Percentiles rank a stretch among this genome's conserved stretches.
These are phyloP conservation scores for Xylariaceae sp. DNA, from an alignment of 2,329 filamentous ascomycete genomes.

Conservation along the genomic window DNA sequence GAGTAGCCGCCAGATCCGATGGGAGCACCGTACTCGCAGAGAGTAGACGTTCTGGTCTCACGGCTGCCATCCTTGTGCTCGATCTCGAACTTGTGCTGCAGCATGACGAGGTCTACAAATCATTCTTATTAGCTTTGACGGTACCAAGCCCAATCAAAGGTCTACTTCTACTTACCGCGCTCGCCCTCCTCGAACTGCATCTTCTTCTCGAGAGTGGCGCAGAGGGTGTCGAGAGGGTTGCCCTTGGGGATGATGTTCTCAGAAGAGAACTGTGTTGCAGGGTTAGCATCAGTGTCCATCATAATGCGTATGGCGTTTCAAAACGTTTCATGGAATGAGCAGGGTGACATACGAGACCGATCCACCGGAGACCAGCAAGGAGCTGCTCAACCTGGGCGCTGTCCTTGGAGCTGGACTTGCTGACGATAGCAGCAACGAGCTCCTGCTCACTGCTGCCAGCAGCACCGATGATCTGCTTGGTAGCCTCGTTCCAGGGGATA, in stretches of 20 bases:
- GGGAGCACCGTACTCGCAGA: constrained; percentile 67
- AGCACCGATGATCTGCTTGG: constrained; percentile 68
- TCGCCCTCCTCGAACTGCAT: constrained; percentile 81
- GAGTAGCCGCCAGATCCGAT: constrained; percentile 66
- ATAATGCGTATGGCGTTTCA: no score
- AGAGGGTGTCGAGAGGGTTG: constrained; percentile 86
- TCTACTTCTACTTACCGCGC: constrained; percentile 33
- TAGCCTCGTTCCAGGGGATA: constrained; percentile 79
- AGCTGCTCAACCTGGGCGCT: constrained; percentile 66
- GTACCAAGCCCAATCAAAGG: background rate
- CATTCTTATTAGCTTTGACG: background rate
- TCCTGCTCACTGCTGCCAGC: constrained; percentile 61
- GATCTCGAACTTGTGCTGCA: constrained; percentile 74
- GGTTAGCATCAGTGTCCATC: constrained; percentile 27
- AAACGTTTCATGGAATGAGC: background rate
- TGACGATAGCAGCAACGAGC: constrained; percentile 65
- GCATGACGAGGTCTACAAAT: constrained; percentile 3
- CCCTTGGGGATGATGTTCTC: constrained; percentile 35
- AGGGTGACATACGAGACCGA: constrained; percentile 56
- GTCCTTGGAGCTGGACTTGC: constrained; percentile 67
- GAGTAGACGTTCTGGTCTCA: constrained; percentile 74
- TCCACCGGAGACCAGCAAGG: constrained; percentile 66
- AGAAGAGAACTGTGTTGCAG: constrained; percentile 2
- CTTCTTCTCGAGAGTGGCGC: constrained; percentile 83
- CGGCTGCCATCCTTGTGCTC: constrained; percentile 73